Conservation (phyloP, 768 basidiomycete genomes). For the Clitopilus hobsonii region DNA sequence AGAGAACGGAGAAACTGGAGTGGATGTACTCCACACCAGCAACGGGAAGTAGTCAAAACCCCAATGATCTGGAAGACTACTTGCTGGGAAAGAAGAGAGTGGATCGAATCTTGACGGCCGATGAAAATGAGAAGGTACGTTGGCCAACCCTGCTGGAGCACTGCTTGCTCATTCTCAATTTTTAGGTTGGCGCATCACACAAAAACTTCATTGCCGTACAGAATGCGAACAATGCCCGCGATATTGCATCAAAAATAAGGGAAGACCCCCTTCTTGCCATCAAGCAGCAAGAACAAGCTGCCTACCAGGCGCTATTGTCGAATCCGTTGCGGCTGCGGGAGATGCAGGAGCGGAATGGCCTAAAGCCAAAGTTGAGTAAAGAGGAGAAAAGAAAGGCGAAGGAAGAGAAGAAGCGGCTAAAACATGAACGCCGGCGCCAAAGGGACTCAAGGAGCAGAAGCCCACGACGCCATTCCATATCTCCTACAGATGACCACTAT, state of each 20-base stretch:
- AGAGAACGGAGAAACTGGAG: conserved; percentile 89
- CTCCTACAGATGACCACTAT: conserved; percentile 1
- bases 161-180: conserved; percentile 5
- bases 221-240: conserved; percentile 87
- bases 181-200: conserved; percentile 76
- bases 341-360: conserved; percentile 77
- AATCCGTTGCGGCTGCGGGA: conserved; percentile 83
- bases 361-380: conserved; percentile 76
- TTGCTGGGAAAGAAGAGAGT: conserved; percentile 96
- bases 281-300: conserved; percentile 95
- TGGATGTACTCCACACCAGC: conserved; percentile 99
- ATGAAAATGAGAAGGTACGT: conserved; percentile 84
- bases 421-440: conserved; percentile 31
- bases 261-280: conserved; percentile 97
- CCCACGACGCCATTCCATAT: conserved; percentile 25
- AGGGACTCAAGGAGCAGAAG: conserved; percentile 17
- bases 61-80: conserved; percentile 95
- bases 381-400: conserved; percentile 53
- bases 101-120: conserved; percentile 89
- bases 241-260: conserved; percentile 89
- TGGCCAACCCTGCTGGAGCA: neutral
- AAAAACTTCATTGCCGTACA: conserved; percentile 94
- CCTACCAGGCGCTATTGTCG: conserved; percentile 79
- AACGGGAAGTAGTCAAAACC: conserved; percentile 77
- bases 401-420: conserved; percentile 38